Evolutionary conservation across 768 basidiomycete genomes (phyloP), one percentile per base, ranked within the genome.

Genomic region (Kwoniella pini): DNA sequence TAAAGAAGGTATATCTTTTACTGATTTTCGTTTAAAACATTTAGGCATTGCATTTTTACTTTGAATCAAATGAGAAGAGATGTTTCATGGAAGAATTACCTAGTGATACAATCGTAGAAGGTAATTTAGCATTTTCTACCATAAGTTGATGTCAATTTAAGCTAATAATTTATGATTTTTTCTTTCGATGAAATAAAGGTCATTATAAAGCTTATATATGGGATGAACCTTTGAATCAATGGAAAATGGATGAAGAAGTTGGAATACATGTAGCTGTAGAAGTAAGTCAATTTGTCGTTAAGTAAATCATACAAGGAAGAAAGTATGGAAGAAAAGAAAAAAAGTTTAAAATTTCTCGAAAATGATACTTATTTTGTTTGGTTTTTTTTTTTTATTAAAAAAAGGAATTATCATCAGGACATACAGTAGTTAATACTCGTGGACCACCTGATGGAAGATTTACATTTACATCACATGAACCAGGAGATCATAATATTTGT

Each of bases 21-120:
- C 15, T 36, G 33, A 36, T 36, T 7, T 33, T 24, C 30, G 12
- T 28, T 15, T 36, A 36, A 7, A 36, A 7, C 15, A 36, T 15
- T 28, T 49, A 76, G 63, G 91, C 90, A 27, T 86, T 99, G 26
- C 96, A 99, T 76, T 96, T 98, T 80, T 99, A 99, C 77, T 85
- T 99, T 59, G 92, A 96, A 76, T 87, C 92, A 17, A 89, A 90
- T 74, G 91, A 96, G 79, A 87, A 88, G 72, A 85, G 89, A 48
- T 99, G 96, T 78, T 98, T 98, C 80, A 85, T 98, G 60, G 96
- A 98, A 75, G 96, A 99, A 77, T 81, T 98, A 19, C 95, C 96
- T 12, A 86, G 87, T 2, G 89, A 95, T 79, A 97, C 93, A n/a
- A 87, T 93, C 27, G 90, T 95, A 36, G 90, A 96, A 82, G 91